phyloP scores from a whole-genome alignment of 306 rosid species.

The Ormosia semicastrata region DNA sequence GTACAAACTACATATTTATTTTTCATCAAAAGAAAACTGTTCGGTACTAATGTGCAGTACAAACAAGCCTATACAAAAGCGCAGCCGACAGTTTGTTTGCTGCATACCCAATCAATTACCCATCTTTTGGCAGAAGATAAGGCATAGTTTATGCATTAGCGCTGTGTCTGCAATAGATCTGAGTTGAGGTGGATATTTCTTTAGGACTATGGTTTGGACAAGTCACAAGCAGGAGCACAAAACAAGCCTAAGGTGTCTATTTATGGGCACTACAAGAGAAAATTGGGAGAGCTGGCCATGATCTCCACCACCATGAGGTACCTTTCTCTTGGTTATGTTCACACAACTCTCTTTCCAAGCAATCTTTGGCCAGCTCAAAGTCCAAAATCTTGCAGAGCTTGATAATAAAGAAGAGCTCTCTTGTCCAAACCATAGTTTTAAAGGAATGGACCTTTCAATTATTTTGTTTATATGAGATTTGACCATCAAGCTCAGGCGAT shows the following conservation, averaged over 20 bases:
- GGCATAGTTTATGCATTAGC: not conserved
- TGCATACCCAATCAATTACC: not conserved
- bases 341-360: not conserved
- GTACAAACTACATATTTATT: not conserved
- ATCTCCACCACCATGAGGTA: not conserved
- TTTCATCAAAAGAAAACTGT: not conserved
- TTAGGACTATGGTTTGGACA: slow-evolving; percentile 41
- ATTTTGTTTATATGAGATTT: not conserved
- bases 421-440: slow-evolving; percentile 33
- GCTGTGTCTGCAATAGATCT: not conserved
- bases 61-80: not conserved
- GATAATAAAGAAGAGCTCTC: not conserved
- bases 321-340: not conserved
- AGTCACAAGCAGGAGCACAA: not conserved
- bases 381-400: not conserved
- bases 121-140: not conserved
- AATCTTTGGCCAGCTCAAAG: not conserved
- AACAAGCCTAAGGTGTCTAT: not conserved
- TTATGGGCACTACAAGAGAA: too few relatives aligned
- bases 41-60: not conserved
- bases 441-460: slow-evolving; percentile 17
- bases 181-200: slow-evolving; percentile 12
- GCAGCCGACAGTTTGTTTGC: not conserved
- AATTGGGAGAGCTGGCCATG: not conserved
- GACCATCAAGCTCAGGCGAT: not conserved